These are phyloP conservation scores for Climacium dendroides DNA, from an alignment of 225 moss, liverwort and hornwort species.

Conservation along the genomic window DNA sequence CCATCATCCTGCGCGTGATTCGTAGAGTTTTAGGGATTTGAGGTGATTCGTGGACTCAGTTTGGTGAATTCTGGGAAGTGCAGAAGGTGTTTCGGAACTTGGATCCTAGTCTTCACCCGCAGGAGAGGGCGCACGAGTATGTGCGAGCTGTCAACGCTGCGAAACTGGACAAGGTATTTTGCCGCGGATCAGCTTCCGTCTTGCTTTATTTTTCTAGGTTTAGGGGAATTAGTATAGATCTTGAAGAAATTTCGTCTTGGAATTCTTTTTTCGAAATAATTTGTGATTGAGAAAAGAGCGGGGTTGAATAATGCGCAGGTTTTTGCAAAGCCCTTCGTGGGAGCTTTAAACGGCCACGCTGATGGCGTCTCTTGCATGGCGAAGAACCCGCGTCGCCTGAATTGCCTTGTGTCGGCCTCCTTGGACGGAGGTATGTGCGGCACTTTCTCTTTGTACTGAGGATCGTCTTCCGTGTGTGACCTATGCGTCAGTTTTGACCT, in stretches of 20 bases:
- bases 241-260: background rate
- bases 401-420: conserved; percentile 79
- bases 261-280: background rate
- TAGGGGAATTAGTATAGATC: no score
- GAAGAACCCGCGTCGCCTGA: conserved; percentile 67
- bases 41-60: background rate
- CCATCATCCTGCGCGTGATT: background rate
- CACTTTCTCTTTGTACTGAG: background rate
- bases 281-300: background rate
- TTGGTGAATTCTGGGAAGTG: background rate
- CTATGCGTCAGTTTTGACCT: background rate
- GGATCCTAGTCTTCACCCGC: conserved; percentile 69
- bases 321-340: conserved; percentile 87
- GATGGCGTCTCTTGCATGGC: conserved; percentile 81
- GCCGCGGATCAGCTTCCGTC: background rate
- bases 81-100: conserved; percentile 89
- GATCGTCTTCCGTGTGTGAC: background rate
- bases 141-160: conserved; percentile 81
- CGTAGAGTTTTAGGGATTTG: background rate
- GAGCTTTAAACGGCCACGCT: conserved; percentile 74
- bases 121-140: conserved; percentile 86
- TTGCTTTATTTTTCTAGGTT: background rate
- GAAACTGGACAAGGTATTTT: conserved; percentile 78
- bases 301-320: conserved; percentile 30
- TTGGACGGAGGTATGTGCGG: conserved; percentile 76